Evolutionary conservation across 495 filamentous ascomycete genomes (phyloP).

Genomic region (Lasiosphaeriaceae sp.): DNA sequence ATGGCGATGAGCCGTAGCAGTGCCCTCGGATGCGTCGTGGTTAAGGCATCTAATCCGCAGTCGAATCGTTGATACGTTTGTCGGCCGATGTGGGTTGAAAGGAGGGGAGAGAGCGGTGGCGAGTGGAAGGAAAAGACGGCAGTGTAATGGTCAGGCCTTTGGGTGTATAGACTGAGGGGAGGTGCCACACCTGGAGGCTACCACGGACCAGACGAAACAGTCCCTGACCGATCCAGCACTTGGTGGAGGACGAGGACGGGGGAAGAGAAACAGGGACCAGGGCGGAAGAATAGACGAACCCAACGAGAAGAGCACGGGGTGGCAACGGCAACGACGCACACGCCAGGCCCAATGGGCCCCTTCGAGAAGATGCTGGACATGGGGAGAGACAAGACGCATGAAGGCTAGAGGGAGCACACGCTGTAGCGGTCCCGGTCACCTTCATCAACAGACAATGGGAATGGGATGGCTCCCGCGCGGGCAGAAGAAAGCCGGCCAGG

Average conservation of each 20-base stretch:
- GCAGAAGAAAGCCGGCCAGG: slow-evolving; percentile 21
- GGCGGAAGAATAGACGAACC: slow-evolving; percentile 18
- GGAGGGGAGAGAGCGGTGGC: slow-evolving; percentile 17
- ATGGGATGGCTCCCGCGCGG: slow-evolving; percentile 20
- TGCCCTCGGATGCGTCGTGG: slow-evolving; percentile 35
- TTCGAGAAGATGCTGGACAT: slow-evolving; percentile 23
- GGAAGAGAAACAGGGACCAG: slow-evolving; percentile 38
- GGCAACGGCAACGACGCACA: slow-evolving; percentile 9
- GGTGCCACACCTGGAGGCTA: slow-evolving; percentile 23
- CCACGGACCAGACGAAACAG: slow-evolving; percentile 45
- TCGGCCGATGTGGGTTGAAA: slow-evolving; percentile 29
- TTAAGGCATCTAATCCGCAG: slow-evolving; percentile 46
- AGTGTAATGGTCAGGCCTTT: slow-evolving; percentile 18
- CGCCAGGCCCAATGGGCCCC: not conserved
- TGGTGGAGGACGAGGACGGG: slow-evolving; percentile 25
- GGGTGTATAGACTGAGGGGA: not conserved
- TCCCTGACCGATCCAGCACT: slow-evolving; percentile 37
- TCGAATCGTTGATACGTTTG: slow-evolving; percentile 27
- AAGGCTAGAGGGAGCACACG: not conserved
- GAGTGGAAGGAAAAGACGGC: slow-evolving; percentile 22
- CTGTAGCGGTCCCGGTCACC: slow-evolving; percentile 14
- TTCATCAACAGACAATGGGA: slow-evolving; percentile 4
- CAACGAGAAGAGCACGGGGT: slow-evolving; percentile 1
- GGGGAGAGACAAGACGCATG: not conserved
- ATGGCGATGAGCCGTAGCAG: slow-evolving; percentile 43